Evolutionary conservation across 2,329 filamentous ascomycete genomes (phyloP).

Genomic region (Botrytis cinerea): DNA sequence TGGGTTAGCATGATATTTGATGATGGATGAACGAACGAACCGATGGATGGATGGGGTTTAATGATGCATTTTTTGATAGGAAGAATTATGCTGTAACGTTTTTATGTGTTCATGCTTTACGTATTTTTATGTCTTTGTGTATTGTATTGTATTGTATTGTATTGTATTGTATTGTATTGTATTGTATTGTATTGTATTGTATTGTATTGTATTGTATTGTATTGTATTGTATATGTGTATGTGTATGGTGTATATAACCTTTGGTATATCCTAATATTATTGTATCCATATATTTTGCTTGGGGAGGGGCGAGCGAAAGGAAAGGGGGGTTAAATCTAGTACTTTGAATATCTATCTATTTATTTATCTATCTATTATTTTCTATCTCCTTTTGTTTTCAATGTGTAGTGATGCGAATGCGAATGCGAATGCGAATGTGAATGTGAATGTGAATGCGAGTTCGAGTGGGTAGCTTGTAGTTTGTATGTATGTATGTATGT

Average conservation of each 20-base stretch:
- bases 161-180: too few relatives aligned
- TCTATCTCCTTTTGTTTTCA: background rate
- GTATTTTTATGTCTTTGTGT: background rate
- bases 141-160: background rate
- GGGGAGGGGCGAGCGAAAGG: background rate
- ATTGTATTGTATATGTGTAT: background rate
- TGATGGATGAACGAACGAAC: background rate
- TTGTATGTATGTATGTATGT: too few relatives aligned
- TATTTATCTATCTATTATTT: background rate
- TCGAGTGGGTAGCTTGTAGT: too few relatives aligned
- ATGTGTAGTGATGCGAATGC: background rate
- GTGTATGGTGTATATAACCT: background rate
- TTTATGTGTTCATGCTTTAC: constrained; percentile 7
- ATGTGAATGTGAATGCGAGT: background rate
- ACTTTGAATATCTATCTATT: background rate
- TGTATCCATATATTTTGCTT: background rate
- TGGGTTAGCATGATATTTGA: background rate
- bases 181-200: too few relatives aligned
- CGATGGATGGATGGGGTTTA: background rate
- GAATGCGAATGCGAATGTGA: background rate
- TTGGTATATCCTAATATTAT: background rate
- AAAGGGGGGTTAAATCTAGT: background rate
- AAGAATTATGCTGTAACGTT: constrained; percentile 13
- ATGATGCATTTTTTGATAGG: constrained; percentile 17
- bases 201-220: too few relatives aligned